Evolutionary conservation across 1,284 basidiomycete genomes (phyloP), one percentile per base, ranked within the genome.

Genomic region (Cryptococcus sp.): DNA sequence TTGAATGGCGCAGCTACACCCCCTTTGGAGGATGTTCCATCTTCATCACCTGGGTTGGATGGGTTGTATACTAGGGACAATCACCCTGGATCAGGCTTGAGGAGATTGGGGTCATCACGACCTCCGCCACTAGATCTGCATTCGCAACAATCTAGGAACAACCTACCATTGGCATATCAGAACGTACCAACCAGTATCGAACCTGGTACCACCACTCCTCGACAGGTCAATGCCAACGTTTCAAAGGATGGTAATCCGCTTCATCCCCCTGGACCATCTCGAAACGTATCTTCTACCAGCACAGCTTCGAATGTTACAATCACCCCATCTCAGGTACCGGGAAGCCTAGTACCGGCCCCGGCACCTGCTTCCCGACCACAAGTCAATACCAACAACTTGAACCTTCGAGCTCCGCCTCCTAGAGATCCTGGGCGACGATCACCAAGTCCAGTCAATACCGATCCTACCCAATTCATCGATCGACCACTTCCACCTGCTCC

Each of bases 71-170:
- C 32, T 16, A 9, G 32, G 32, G 16, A 16, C 32, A 34, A 34
- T 47, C 51, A 41, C 48, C 41, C n/a, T 48, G 42, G 16, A 49
- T 36, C 31, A 50, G 48, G 40, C 32, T 11, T 47, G 4, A 54
- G 58, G 46, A 43, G 67, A 32, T 51, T 69, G 1, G 53, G 67
- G n/a, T 50, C 61, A 7, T 57, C 57, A 4, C 53, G 69, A 50
- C 67, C 67, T 22, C 64, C 67, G 22, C 67, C 67, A 28, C 48
- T 69, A 7, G 67, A 69, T 48, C 49, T 69, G 23, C 62, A 66
- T 31, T 53, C 58, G 9, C 61, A 66, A 32, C 48, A 49, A 0
- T 53, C 54, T n/a, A 31, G 59, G 39, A 52, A 34, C 32, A 34
- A 55, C 9, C 54, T 67, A 2, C 64, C 66, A 7, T 57, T 60